A percentile compares a stretch with the other conserved stretches of the same genome.
Conservation (phyloP, 2,329 filamentous ascomycete species). For the Arthrobotrys megalospora region DNA sequence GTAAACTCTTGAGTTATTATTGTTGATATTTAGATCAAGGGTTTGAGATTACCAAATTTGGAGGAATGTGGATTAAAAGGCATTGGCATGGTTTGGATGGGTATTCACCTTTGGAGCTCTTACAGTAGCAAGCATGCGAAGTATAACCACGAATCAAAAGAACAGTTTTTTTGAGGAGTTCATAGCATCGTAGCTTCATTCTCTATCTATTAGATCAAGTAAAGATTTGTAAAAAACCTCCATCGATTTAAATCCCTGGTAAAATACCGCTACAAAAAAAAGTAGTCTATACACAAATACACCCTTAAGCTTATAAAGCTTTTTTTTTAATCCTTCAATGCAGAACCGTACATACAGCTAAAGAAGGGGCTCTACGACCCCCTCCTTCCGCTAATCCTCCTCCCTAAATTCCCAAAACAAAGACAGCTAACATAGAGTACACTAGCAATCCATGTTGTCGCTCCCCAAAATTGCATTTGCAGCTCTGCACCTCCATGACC, state of each 20-base stretch:
- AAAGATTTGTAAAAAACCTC: too few species aligned
- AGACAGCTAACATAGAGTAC: constrained; percentile 95
- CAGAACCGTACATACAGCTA: neutral
- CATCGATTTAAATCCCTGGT: neutral
- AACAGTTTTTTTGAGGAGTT: too few species aligned
- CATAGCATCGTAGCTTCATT: too few species aligned
- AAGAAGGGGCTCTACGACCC: neutral
- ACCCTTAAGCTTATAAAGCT: neutral
- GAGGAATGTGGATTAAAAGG: constrained; percentile 1
- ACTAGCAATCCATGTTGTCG: constrained; percentile 89
- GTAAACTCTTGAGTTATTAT: neutral
- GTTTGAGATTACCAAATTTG: too few species aligned
- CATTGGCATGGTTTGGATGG: neutral
- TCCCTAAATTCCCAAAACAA: constrained; percentile 95
- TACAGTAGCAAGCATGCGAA: neutral
- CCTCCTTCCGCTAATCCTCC: constrained; percentile 72
- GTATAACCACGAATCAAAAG: neutral
- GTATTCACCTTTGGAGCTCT: neutral
- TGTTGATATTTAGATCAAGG: too few species aligned
- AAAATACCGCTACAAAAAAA: neutral
- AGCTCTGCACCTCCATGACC: constrained; percentile 71
- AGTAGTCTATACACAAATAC: constrained; percentile 17
- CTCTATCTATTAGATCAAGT: too few species aligned
- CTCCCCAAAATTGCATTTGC: constrained; percentile 77
- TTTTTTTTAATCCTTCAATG: neutral